Base-by-base conservation (phyloP, 2,329 filamentous ascomycete genomes). In the Penicillium fuscoglaucum region DNA sequence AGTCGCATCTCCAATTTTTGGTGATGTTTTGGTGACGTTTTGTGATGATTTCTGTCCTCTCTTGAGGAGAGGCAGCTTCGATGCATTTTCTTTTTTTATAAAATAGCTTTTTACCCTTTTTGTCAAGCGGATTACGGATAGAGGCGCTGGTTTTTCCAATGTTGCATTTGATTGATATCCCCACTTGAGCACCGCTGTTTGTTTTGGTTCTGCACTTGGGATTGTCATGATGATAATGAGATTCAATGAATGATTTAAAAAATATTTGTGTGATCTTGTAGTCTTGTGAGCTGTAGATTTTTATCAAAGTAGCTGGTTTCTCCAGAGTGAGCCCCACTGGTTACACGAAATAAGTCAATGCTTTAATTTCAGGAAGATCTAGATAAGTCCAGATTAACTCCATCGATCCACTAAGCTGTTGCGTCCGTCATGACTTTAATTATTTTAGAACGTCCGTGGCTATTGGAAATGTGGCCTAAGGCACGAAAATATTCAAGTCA, bases 91-190 rank as follows among this genome's bases (percentile, higher is more conserved):
- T 63, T 58, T 60, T 55, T 58, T 19, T 45, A 39, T 45, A 39
- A 31, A 55, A 24, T 56, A 52, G 48, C 49, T 57, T 61, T 61
- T 65, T 60, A 48, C 50, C 50, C 50, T 53, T 66, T 55, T 58
- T 65, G 50, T 58, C 51, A 58, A 69, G 66, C 65, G 66, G 51
- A 57, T 65, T 60, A 52, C 29, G 63, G 61, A 70, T 73, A 73
- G 68, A 73, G 70, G 70, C 70, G 70, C 68, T 66, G 68, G 62
- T 67, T 66, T 63, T 48, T 48, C 50, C 46, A 17, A n/a, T 61
- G 21, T 60, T 64, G 58, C 61, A 65, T 67, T 65, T 63, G 64
- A 66, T 64, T 57, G 64, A 67, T 66, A 67, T 66, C 65, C 63
- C 62, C 64, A 58, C 52, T 60, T 61, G 55, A 66, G 63, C 63